Base-by-base conservation (phyloP, 768 basidiomycete genomes). In the Kwoniella heveanensis region DNA sequence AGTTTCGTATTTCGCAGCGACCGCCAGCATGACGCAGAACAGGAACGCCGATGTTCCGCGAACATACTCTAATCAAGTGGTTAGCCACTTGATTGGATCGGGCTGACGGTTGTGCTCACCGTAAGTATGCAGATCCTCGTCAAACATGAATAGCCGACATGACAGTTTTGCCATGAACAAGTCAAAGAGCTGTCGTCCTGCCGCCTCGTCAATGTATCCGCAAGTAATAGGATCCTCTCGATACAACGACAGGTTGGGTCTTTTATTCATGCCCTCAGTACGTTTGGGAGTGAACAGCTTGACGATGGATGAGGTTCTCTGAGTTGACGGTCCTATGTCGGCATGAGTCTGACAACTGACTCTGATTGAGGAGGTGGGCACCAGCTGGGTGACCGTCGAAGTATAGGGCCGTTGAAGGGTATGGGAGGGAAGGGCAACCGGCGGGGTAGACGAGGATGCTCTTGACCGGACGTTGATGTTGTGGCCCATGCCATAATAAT, bases 171-270 rank as follows among this genome's bases (percentile, higher is more conserved):
- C 36, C 58, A 60, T 60, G 37, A 60, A 60, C 50, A 60, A 25
- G 5, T 60, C n/a, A 21, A 52, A 60, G 9, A 60, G 50, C 32
- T 52, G 30, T 13, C 25, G 49, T 5, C 49, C 58, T 7, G 58
- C 47, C 2, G 13, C 50, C 19, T 60, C 58, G 26, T 53, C 50
- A 49, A 60, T 60, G 37, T 60, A 60, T 15, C 58, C 58, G 37
- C 58, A 60, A 19, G 58, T 60, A 7, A 60, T 60, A 4, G 58
- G 58, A 46, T 60, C 58, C n/a, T 60, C 58, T n/a, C 58, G 30
- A 22, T 36, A 60, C 30, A 37, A 44, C 12, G 58, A 22, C 13
- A 52, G 27, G n/a, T 27, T 52, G 2, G 21, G 17, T 9, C 24
- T 51, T 13, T 27, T 26, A 21, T 39, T 51, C n/a, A 24, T 13